Conservation (phyloP, 2,329 filamentous ascomycete genomes). For the Dryadomyces quercus-mongolicae region DNA sequence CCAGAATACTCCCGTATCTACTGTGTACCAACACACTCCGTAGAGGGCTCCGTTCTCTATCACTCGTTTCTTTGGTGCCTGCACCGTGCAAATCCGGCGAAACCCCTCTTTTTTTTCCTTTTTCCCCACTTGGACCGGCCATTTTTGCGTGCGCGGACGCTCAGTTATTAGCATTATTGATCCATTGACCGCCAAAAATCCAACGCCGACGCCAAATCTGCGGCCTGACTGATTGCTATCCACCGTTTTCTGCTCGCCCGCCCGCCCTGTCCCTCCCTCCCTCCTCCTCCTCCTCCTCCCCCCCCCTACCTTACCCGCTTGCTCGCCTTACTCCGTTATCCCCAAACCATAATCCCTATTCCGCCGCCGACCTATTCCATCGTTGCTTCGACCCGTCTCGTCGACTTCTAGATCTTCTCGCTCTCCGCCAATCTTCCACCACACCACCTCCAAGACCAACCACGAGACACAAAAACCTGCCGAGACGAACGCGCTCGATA, state of each 20-base stretch:
- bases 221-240: neutral
- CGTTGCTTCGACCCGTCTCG: neutral
- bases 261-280: neutral
- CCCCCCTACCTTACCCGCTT: conserved; percentile 3
- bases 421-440: neutral
- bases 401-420: neutral
- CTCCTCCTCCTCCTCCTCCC: neutral
- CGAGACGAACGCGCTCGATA: neutral
- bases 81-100: neutral
- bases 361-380: neutral
- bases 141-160: neutral
- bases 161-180: neutral
- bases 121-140: conserved; percentile 4
- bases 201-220: neutral
- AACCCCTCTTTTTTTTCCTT: conserved; percentile 1
- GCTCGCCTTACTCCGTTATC: neutral
- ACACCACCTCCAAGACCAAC: neutral
- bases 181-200: neutral
- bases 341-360: neutral
- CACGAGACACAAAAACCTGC: neutral
- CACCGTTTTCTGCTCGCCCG: conserved; percentile 2
- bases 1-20: no score
- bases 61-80: neutral
- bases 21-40: no score
- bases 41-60: no score